These are phyloP conservation scores for Ascobolus immersus DNA, from an alignment of 495 filamentous ascomycete genomes.

Conservation along the genomic window DNA sequence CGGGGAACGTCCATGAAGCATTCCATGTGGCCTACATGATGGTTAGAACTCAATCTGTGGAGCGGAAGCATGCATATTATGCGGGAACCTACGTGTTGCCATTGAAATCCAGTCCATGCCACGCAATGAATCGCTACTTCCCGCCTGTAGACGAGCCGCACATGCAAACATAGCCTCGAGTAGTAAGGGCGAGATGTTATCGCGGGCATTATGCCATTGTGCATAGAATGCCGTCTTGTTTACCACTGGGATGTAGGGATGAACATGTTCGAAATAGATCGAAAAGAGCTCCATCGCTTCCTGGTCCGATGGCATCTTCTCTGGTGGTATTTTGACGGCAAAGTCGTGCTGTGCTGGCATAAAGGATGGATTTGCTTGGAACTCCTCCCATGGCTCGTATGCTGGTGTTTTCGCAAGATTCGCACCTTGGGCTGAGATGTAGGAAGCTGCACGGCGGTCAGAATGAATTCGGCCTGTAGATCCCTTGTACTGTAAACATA, in stretches of 20 bases:
- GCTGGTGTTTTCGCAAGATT: slow-evolving; percentile 16
- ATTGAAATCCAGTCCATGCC: slow-evolving; percentile 87
- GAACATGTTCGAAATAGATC: slow-evolving; percentile 75
- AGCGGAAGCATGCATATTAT: slow-evolving; percentile 3
- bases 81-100: slow-evolving; percentile 44
- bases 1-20: slow-evolving; percentile 89
- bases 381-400: slow-evolving; percentile 16
- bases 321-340: slow-evolving; percentile 58
- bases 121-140: slow-evolving; percentile 51
- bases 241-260: slow-evolving; percentile 87
- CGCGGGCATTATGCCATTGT: slow-evolving; percentile 70
- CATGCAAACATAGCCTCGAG: slow-evolving; percentile 94
- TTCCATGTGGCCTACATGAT: slow-evolving; percentile 52
- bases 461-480: not conserved
- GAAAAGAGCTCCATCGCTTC: slow-evolving; percentile 69
- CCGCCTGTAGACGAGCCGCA: slow-evolving; percentile 34
- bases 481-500: slow-evolving; percentile 22
- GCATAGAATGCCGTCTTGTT: slow-evolving; percentile 65
- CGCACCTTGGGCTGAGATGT: slow-evolving; percentile 15
- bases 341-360: slow-evolving; percentile 14
- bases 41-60: slow-evolving; percentile 10
- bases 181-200: slow-evolving; percentile 71
- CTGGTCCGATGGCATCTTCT: slow-evolving; percentile 76
- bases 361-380: slow-evolving; percentile 11
- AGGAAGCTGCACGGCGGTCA: slow-evolving; percentile 8